Conservation (phyloP, 805 yeast genomes). For the Wickerhamiella vanderwaltii region DNA sequence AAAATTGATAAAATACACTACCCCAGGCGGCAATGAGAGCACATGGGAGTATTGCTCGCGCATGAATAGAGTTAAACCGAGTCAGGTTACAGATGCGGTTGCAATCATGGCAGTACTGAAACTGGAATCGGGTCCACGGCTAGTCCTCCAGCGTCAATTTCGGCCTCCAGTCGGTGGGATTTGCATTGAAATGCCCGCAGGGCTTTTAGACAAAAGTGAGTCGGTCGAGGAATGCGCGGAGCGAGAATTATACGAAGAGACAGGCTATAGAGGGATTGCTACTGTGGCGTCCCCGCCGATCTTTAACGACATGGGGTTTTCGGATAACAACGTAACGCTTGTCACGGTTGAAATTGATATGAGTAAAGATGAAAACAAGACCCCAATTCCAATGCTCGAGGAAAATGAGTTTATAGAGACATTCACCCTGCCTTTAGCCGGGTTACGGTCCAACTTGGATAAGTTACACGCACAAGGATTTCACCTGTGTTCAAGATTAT, state of each 20-base stretch:
- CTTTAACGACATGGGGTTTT: slow-evolving; percentile 75
- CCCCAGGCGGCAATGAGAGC: slow-evolving; percentile 31
- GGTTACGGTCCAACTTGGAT: slow-evolving; percentile 43
- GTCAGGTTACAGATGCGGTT: slow-evolving; percentile 60
- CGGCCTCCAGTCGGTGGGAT: slow-evolving; percentile 89
- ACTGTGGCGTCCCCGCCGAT: slow-evolving; percentile 35
- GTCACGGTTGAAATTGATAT: slow-evolving; percentile 71
- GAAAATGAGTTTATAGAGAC: slow-evolving; percentile 87
- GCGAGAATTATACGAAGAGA: slow-evolving; percentile 81
- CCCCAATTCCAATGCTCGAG: slow-evolving; percentile 66
- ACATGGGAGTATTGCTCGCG: slow-evolving; percentile 89
- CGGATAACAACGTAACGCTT: slow-evolving; percentile 73
- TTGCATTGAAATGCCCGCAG: slow-evolving; percentile 91
- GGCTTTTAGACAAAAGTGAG: slow-evolving; percentile 78
- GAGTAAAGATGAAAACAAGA: slow-evolving; percentile 45
- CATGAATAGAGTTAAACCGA: slow-evolving; percentile 40
- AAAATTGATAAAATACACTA: slow-evolving; percentile 32
- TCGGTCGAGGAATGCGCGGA: slow-evolving; percentile 64
- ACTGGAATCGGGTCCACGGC: slow-evolving; percentile 36
- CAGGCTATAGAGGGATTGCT: slow-evolving; percentile 75
- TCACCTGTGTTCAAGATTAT: slow-evolving; percentile 74
- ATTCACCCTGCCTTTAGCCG: slow-evolving; percentile 47
- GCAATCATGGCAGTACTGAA: slow-evolving; percentile 67
- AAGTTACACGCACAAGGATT: slow-evolving; percentile 52
- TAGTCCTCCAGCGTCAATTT: slow-evolving; percentile 75